phyloP scores from a whole-genome alignment of 305 asterid species.

The Fraxinus dipetala region DNA sequence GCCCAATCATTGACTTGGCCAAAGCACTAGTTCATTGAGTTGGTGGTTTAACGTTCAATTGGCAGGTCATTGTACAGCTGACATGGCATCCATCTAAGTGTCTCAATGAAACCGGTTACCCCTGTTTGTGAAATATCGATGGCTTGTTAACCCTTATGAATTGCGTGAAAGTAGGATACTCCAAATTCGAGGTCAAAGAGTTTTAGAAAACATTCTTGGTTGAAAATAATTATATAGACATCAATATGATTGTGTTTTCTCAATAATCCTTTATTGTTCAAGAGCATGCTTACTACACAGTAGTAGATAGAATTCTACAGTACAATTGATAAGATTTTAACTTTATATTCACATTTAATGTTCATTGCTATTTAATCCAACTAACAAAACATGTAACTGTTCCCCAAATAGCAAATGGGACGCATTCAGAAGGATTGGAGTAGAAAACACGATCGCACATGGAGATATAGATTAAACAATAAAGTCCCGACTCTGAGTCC shows the following conservation, averaged over 20 bases:
- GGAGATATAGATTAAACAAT: not conserved
- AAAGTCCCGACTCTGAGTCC: not conserved
- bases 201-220: too few species aligned
- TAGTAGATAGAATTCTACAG: too few species aligned
- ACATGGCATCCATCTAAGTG: too few species aligned
- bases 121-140: too few species aligned
- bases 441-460: not conserved
- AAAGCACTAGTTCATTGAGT: not conserved
- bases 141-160: too few species aligned
- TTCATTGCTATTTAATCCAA: not conserved
- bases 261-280: not conserved
- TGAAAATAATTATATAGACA: not conserved
- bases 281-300: not conserved
- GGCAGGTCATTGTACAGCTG: not conserved
- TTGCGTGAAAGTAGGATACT: too few species aligned
- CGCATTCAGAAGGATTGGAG: not conserved
- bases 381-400: not conserved
- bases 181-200: too few species aligned
- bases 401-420: not conserved
- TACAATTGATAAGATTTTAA: too few species aligned
- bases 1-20: not conserved
- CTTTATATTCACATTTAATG: too few species aligned
- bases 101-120: too few species aligned
- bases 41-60: not conserved
- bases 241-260: not conserved